Evolutionary conservation across 768 basidiomycete genomes (phyloP), one percentile per base, ranked within the genome.

Genomic region (Hypholoma sublateritium): DNA sequence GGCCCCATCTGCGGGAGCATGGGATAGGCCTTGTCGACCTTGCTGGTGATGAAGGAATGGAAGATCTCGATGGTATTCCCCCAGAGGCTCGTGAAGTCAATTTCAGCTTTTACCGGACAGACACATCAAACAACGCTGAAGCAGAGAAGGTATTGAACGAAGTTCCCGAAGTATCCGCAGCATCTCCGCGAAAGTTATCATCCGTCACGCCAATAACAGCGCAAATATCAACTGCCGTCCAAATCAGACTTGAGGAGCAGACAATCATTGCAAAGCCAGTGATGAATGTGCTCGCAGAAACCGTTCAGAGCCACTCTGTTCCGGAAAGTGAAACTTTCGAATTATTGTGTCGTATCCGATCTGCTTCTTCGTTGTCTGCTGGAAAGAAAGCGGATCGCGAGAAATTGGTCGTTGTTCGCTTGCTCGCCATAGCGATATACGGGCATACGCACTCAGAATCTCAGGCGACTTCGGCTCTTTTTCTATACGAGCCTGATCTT

Each of bases 401-500:
- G 71, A 90, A 93, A 68, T 82, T 98, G 41, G 81, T 95, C 43
- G 76, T 85, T 58, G 80, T 91, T 43, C 85, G 95, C 56, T 81
- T 98, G 21, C 77, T 97, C 42, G 87, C 96, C 9, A 88, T 96
- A 56, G 91, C 94, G 21, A 91, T 95, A 45, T 98, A 93, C 66
- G 91, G 91, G 28, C 93, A 93, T 70, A 93, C 92, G 51, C 87
- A 93, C 67, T 69, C 78, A 43, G 95, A 98, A 72, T 78, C 80
- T 37, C 85, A 88, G 68, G 90, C 92, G 1, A 81, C 86, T 39
- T 84, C 89, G 4, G 83, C 88, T 7, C 79, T 98, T 42, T 96
- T 98, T 76, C 80, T 98, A 11, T 95, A 94, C 66, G 95, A 98
- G 69, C 96, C 96, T 6, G 95, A 97, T 65, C 79, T 98, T 51